Conservation (phyloP, 768 basidiomycete species). For the Psilocybe subaeruginosa region DNA sequence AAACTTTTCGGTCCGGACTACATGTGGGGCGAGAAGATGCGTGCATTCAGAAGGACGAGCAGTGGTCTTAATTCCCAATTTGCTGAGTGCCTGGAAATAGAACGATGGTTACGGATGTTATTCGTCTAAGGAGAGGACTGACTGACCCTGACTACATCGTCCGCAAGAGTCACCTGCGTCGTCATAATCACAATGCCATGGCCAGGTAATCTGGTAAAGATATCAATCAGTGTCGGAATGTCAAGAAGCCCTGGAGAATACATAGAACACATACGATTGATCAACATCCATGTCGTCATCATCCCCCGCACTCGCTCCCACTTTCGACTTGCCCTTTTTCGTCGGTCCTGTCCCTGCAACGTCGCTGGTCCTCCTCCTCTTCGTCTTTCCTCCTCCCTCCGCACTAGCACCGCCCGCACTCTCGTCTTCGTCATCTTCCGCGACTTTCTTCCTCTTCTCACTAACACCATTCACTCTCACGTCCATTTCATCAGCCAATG, state of each 20-base stretch:
- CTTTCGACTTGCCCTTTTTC: conserved; percentile 25
- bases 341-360: background rate
- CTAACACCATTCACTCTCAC: conserved; percentile 4
- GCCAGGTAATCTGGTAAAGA: conserved; percentile 12
- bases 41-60: conserved; percentile 71
- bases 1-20: conserved; percentile 89
- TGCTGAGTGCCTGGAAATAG: conserved; percentile 51
- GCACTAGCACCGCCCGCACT: background rate
- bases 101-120: background rate
- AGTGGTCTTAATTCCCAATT: conserved; percentile 69
- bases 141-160: conserved; percentile 63
- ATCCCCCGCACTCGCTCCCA: conserved; percentile 19
- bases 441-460: conserved; percentile 16
- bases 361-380: conserved; percentile 18
- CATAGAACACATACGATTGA: background rate
- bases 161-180: conserved; percentile 62
- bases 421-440: conserved; percentile 4
- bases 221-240: background rate
- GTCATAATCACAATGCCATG: conserved; percentile 59
- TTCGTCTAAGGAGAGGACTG: background rate
- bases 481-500: conserved; percentile 15
- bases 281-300: conserved; percentile 21
- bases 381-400: conserved; percentile 12
- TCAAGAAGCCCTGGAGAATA: background rate
- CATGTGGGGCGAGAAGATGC: conserved; percentile 68